Evolutionary conservation across 345 rosid genomes (phyloP), one percentile per base, ranked within the genome.

Genomic region (Xanthoceras sorbifolium): DNA sequence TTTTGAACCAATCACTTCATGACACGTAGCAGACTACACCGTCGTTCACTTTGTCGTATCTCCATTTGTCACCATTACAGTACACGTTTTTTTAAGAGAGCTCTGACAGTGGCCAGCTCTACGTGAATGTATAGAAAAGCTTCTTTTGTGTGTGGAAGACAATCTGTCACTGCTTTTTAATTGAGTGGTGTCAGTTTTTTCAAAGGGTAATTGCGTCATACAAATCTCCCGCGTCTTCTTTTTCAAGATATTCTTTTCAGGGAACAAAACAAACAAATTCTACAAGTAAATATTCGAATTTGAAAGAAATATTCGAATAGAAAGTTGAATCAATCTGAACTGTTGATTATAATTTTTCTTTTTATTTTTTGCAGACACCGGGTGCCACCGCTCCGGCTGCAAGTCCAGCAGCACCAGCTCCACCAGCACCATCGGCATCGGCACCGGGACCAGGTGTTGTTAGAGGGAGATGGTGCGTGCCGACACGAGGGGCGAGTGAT

Each of bases 391-490:
- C 50, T 1, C 78, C 11, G 48, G 70, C 52, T 1, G 5, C 50
- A 0, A 79, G 26, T 17, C 70, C 38, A 2, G 69, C 77, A 3
- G 84, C 90, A 14, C 38, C 89, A 3, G 66, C 76, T 12, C 38
- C 88, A 4, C 42, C 42, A 8, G 42, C 42, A 38, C 42, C 42
- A 38, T 1, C 9, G 9, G 9, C 42, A 6, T 1, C 11, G 1
- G 84, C 92, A 14, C 40, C 89, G 3, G 67, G 80, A 12, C 40
- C 89, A 3, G 67, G 80, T 64, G 15, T 65, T 3, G 81, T 44
- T 25, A 10, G 62, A 17, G 86, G 68, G 52, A 79, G 70, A 61
- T 92, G 94, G 92, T 92, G 97, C 82, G 86, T 90, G 71, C 85
- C 94, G 1, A 79, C 67, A 77, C 9, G 87, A 0, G 74, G 83